Evolutionary conservation across 192 early-diverging fungal species (phyloP).

Genomic region (Jimgerdemannia flammicorona): DNA sequence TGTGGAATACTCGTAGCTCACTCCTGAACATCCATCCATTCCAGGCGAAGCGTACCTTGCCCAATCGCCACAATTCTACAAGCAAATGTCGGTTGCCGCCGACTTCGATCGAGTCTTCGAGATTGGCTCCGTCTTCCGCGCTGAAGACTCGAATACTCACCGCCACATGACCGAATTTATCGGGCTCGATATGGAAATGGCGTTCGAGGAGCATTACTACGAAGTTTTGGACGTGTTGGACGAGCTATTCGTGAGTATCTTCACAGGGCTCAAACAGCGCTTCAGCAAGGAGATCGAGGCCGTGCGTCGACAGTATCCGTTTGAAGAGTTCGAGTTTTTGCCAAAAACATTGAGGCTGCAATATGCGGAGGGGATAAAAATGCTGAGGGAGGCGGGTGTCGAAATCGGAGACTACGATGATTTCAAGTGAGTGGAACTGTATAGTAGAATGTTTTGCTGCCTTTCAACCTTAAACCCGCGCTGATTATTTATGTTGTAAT

Average conservation of each 20-base stretch:
- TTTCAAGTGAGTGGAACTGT: constrained; percentile 48
- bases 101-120: constrained; percentile 99
- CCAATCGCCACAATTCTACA: constrained; percentile 98
- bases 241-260: constrained; percentile 89
- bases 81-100: constrained; percentile 97
- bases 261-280: constrained; percentile 80
- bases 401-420: constrained; percentile 95
- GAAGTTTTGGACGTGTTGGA: constrained; percentile 94
- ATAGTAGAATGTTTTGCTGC: background rate
- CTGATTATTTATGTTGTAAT: background rate
- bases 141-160: constrained; percentile 96
- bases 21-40: background rate
- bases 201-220: constrained; percentile 99
- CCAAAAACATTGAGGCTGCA: constrained; percentile 80
- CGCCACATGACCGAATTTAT: constrained; percentile 99
- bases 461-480: too few species aligned
- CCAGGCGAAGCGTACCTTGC: constrained; percentile 85
- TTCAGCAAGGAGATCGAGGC: constrained; percentile 82
- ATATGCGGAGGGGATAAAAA: constrained; percentile 84
- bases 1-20: background rate
- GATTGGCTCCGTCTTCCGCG: constrained; percentile 96
- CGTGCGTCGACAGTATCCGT: constrained; percentile 88
- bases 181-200: constrained; percentile 98
- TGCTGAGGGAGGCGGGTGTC: constrained; percentile 84
- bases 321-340: constrained; percentile 84